Percentiles rank a stretch among this genome's conserved stretches.
phyloP scores from a whole-genome alignment of 2,329 filamentous ascomycete species.

The Furcasterigmium furcatum region DNA sequence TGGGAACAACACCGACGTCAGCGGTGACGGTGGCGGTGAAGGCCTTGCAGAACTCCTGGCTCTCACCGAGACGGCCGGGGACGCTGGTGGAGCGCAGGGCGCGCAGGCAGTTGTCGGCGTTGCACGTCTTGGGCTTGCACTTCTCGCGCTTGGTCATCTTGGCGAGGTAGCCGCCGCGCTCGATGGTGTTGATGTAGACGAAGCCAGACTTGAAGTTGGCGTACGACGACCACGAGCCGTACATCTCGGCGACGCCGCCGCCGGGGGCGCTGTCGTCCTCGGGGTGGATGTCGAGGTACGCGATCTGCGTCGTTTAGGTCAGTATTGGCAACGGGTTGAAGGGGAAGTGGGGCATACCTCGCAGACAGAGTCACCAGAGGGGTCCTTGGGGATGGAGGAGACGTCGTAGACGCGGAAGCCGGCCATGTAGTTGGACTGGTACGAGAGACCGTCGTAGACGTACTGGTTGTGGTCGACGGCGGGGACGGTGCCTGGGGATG shows the following conservation, averaged over 20 bases:
- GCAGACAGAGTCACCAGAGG: conserved; percentile 37
- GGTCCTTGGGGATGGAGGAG: conserved; percentile 30
- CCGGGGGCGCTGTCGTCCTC: conserved; percentile 17
- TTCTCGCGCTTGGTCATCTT: conserved; percentile 17
- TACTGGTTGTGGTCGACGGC: too few relatives aligned
- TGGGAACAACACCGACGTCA: conserved; percentile 14
- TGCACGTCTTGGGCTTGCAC: conserved; percentile 16
- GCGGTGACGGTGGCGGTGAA: conserved; percentile 14
- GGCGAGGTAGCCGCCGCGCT: conserved; percentile 16
- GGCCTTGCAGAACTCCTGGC: conserved; percentile 15
- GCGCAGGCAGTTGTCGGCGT: conserved; percentile 17
- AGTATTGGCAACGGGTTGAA: background rate
- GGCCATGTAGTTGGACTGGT: conserved; percentile 41
- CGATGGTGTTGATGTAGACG: conserved; percentile 17
- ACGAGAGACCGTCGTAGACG: conserved; percentile 33
- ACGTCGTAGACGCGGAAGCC: conserved; percentile 34
- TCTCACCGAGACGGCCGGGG: conserved; percentile 14
- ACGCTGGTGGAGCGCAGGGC: conserved; percentile 10
- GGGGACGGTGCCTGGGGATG: conserved; percentile 11
- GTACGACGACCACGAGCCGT: conserved; percentile 16
- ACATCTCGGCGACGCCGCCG: conserved; percentile 12
- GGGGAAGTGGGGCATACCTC: conserved; percentile 27
- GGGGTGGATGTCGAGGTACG: conserved; percentile 42
- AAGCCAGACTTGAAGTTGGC: conserved; percentile 15
- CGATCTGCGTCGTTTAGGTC: conserved; percentile 18